Base-by-base conservation (phyloP, 2,329 filamentous ascomycete genomes). In the Penicillium sp. region DNA sequence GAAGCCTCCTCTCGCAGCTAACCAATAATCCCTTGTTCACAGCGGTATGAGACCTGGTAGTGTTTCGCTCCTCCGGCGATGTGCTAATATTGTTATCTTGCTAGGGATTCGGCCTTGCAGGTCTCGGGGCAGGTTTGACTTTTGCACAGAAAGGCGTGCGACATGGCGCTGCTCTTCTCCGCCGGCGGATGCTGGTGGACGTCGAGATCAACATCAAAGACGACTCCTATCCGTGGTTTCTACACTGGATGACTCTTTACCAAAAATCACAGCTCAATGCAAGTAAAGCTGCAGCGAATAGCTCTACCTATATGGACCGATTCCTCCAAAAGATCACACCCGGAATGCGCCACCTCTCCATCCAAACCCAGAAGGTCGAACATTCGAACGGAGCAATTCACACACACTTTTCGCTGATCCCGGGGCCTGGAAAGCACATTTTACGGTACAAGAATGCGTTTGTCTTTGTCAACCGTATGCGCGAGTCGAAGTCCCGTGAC, bases 151-250 rank as follows among this genome's bases (percentile, higher is more conserved):
- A 88, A 68, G 90, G 89, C 34, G 73, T 89, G 56, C 83, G 92
- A 57, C 80, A 86, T 65, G 86, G 86, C 52, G 86, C 87, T n/a
- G 82, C 83, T 41, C 80, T 95, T 54, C 77, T 96, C 55, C 89
- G 90, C 47, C 86, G 88, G 50, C 90, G 93, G 46, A 85, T 99
- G 76, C 86, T 99, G 31, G 90, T 97, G 65, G 91, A 97, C 67
- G 86, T 99, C 66, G 94, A 99, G 75, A 96, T 99, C 73, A 93
- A 90, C 72, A 89, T 91, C 69, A 90, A 93, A 66, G 94, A 99
- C 75, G 86, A 91, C 42, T 92, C 93, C 2, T 99, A 97, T 71
- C 86, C 86, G 39, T 97, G 92, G 93, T 86, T 99, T 40, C 81
- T 99, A 10, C 87, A 92, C 61, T 99, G 94, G 92, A 89, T 99